Conservation (phyloP, 2,329 filamentous ascomycete species). For the Cryphonectria carpinicola region DNA sequence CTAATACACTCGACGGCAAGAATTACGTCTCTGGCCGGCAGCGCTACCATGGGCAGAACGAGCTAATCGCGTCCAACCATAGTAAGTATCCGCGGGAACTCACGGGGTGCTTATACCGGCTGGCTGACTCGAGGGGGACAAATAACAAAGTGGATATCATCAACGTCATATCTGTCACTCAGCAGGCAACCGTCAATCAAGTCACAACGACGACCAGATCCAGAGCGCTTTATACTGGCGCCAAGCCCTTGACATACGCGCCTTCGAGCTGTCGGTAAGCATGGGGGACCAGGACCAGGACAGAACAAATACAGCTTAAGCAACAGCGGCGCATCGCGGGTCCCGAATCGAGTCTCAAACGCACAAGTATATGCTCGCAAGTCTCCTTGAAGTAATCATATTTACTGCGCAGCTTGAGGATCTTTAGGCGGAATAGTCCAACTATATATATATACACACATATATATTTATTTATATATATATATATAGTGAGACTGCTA, state of each 20-base stretch:
- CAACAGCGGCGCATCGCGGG: too few species aligned
- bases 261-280: slow-evolving; percentile 61
- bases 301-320: too few species aligned
- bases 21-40: slow-evolving; percentile 59
- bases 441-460: too few species aligned
- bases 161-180: slow-evolving; percentile 71
- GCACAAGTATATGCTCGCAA: too few species aligned
- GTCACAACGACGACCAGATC: slow-evolving; percentile 71
- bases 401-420: too few species aligned
- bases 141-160: slow-evolving; percentile 66
- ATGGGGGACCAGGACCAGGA: too few species aligned
- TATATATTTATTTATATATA: too few species aligned
- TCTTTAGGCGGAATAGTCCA: too few species aligned
- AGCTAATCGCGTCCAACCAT: slow-evolving; percentile 74
- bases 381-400: too few species aligned
- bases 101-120: neutral
- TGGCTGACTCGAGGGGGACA: neutral
- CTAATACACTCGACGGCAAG: slow-evolving; percentile 57
- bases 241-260: slow-evolving; percentile 63
- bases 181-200: slow-evolving; percentile 62
- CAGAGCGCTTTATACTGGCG: slow-evolving; percentile 66
- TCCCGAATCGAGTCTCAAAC: too few species aligned
- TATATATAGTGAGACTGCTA: too few species aligned
- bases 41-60: slow-evolving; percentile 68
- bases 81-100: slow-evolving; percentile 51